Evolutionary conservation across 2,329 filamentous ascomycete genomes (phyloP).

Genomic region (Sarocladium strictum): DNA sequence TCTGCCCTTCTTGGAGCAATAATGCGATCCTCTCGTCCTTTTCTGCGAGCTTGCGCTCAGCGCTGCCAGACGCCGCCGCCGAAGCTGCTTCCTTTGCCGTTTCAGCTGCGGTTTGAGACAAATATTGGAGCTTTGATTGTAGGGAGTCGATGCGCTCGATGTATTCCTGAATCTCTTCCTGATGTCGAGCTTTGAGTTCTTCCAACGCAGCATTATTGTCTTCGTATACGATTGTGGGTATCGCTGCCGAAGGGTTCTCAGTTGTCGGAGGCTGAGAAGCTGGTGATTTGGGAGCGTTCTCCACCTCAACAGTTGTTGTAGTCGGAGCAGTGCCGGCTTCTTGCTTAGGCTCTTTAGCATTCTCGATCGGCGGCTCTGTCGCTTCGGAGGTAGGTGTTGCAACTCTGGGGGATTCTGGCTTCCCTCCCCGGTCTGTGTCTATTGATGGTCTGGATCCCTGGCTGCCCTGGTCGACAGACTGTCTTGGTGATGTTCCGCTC

Average conservation of each 20-base stretch:
- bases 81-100: slow-evolving; percentile 63
- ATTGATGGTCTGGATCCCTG: slow-evolving; percentile 17
- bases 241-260: background rate
- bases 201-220: slow-evolving; percentile 16
- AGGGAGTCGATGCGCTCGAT: slow-evolving; percentile 88
- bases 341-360: background rate
- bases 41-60: slow-evolving; percentile 76
- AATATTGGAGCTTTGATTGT: slow-evolving; percentile 83
- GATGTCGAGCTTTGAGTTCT: slow-evolving; percentile 37
- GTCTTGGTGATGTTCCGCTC: slow-evolving; percentile 29
- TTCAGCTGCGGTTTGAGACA: slow-evolving; percentile 74
- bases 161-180: slow-evolving; percentile 78
- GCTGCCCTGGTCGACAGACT: slow-evolving; percentile 28
- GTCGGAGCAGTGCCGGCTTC: background rate
- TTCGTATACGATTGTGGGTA: slow-evolving; percentile 6
- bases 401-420: background rate
- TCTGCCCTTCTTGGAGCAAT: slow-evolving; percentile 88
- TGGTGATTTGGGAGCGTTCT: slow-evolving; percentile 2
- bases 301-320: background rate
- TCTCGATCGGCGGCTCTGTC: background rate
- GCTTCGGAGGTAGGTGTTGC: slow-evolving; percentile 5
- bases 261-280: background rate
- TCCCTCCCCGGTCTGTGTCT: slow-evolving; percentile 15
- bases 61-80: slow-evolving; percentile 56
- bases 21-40: slow-evolving; percentile 87